Percentiles rank a stretch among this genome's conserved stretches.
These are phyloP conservation scores for Pseudogymnoascus sp. DNA, from an alignment of 2,329 filamentous ascomycete genomes.

Conservation along the genomic window DNA sequence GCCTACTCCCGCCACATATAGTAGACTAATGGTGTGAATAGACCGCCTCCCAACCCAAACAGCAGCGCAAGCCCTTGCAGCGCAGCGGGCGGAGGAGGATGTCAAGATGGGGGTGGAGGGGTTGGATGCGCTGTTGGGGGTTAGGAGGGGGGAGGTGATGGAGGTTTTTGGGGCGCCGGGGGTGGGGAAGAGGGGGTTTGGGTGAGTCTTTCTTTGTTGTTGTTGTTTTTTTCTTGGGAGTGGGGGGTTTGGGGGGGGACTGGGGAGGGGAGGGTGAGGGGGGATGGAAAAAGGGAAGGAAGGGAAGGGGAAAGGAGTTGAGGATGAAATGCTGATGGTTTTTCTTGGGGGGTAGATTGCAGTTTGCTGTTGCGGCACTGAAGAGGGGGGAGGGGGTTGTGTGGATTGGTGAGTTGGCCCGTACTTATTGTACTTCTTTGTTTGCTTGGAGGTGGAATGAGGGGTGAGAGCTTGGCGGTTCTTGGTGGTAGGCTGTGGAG, in stretches of 20 bases:
- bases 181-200: slow-evolving; percentile 74
- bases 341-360: slow-evolving; percentile 51
- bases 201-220: slow-evolving; percentile 22
- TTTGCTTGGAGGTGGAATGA: neutral
- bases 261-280: neutral
- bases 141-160: slow-evolving; percentile 68
- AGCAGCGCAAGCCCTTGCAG: slow-evolving; percentile 51
- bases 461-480: neutral
- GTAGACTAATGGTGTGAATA: too few relatives aligned
- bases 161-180: slow-evolving; percentile 86
- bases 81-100: neutral
- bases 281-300: too few relatives aligned
- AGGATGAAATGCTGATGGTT: slow-evolving; percentile 16
- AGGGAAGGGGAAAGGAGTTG: slow-evolving; percentile 9
- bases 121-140: slow-evolving; percentile 34
- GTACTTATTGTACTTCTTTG: neutral
- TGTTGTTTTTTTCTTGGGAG: too few relatives aligned
- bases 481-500: neutral
- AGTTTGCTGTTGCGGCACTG: slow-evolving; percentile 57
- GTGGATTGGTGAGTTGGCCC: slow-evolving; percentile 21
- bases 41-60: slow-evolving; percentile 71
- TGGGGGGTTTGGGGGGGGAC: neutral
- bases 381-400: slow-evolving; percentile 50
- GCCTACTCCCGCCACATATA: too few relatives aligned
- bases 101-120: neutral